phyloP scores from a whole-genome alignment of 2,329 filamentous ascomycete species.

The Talaromyces amestolkiae region DNA sequence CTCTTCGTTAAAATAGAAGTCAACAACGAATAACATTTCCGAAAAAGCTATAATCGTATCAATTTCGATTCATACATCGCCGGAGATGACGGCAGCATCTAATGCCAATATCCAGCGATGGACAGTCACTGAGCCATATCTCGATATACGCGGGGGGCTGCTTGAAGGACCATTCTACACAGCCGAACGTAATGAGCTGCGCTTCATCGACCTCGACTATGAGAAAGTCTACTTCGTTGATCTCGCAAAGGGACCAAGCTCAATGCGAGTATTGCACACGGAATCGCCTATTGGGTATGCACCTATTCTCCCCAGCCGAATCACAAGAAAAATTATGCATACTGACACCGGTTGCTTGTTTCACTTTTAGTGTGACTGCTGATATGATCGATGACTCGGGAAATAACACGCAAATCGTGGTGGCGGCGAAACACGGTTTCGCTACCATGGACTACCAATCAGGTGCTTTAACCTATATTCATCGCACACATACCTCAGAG shows the following conservation, averaged over 20 bases:
- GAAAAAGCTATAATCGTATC: too few species aligned
- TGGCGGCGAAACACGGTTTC: slow-evolving; percentile 78
- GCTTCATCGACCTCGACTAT: slow-evolving; percentile 69
- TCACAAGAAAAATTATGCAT: neutral
- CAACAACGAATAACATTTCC: too few species aligned
- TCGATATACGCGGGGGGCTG: slow-evolving; percentile 38
- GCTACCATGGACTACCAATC: slow-evolving; percentile 70
- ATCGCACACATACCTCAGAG: slow-evolving; percentile 54
- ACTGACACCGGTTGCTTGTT: neutral
- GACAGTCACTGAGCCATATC: slow-evolving; percentile 49
- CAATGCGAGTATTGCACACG: slow-evolving; percentile 58
- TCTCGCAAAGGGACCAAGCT: slow-evolving; percentile 60
- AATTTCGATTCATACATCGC: too few species aligned
- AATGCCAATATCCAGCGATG: slow-evolving; percentile 37
- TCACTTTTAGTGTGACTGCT: slow-evolving; percentile 61
- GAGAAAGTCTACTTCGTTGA: slow-evolving; percentile 71
- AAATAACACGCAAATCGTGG: slow-evolving; percentile 61
- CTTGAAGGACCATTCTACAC: slow-evolving; percentile 44
- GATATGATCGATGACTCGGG: slow-evolving; percentile 62
- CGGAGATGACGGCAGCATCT: neutral
- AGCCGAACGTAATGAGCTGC: slow-evolving; percentile 39
- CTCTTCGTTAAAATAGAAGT: too few species aligned
- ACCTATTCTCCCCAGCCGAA: neutral
- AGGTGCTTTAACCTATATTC: slow-evolving; percentile 56
- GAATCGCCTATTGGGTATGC: slow-evolving; percentile 54